Conservation (phyloP, 164 flowering plant genomes). For the Litsea cubeba region DNA sequence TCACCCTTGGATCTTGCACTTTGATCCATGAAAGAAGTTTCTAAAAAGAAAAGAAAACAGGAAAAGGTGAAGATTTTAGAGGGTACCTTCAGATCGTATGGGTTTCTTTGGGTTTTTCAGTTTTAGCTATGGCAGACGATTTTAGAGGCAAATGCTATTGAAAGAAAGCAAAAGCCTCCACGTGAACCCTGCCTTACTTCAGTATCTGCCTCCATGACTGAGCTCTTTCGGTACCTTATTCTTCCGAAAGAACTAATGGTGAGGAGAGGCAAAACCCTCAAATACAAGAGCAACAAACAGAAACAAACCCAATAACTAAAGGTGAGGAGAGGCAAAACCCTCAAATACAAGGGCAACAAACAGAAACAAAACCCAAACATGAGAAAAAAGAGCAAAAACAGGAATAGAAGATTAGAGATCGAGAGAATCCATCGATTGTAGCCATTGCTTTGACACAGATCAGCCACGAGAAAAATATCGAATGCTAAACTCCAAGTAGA, state of each 20-base stretch:
- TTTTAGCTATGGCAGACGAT: constrained; percentile 31
- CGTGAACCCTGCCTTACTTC: constrained; percentile 43
- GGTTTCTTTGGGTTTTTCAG: background rate
- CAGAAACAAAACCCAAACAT: background rate
- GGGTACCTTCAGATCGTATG: no score
- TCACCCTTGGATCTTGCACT: no score
- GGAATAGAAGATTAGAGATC: background rate
- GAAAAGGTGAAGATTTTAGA: no score
- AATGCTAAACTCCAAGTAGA: constrained; percentile 48
- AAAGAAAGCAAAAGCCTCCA: constrained; percentile 37
- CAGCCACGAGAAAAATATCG: constrained; percentile 30
- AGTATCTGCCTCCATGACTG: constrained; percentile 69
- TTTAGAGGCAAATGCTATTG: constrained; percentile 51
- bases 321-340: no score
- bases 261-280: constrained; percentile 41
- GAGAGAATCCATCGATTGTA: constrained; percentile 7
- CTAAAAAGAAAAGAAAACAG: no score
- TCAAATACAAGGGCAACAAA: background rate
- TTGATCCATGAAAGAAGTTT: no score
- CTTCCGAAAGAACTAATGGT: constrained; percentile 54
- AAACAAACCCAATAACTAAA: no score
- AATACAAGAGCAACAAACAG: no score
- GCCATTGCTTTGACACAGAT: constrained; percentile 75
- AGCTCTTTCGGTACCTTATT: constrained; percentile 24
- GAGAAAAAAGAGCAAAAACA: background rate